Evolutionary conservation across 148 eudicot species (phyloP).

Genomic region (Silene conica): DNA sequence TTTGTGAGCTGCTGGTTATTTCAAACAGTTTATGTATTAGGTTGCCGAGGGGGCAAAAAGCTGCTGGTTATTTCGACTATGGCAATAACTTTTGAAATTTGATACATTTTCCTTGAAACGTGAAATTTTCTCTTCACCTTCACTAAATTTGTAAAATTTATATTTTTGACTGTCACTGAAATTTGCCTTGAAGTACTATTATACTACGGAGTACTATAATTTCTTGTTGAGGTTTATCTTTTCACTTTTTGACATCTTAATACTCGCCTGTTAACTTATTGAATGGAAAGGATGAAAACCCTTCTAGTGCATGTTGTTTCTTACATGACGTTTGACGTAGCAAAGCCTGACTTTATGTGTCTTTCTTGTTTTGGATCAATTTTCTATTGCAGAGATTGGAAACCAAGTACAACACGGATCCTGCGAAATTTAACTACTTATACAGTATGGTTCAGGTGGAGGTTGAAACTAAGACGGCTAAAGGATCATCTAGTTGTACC

Average conservation of each 20-base stretch:
- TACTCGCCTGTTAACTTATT: not conserved
- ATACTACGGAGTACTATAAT: not conserved
- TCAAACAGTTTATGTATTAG: not conserved
- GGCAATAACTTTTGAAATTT: too few species aligned
- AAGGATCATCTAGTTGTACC: slow-evolving; percentile 88
- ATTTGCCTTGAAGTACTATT: slow-evolving; percentile 2
- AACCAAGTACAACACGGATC: slow-evolving; percentile 54
- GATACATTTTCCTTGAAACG: too few species aligned
- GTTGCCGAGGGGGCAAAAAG: too few species aligned
- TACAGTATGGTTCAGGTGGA: slow-evolving; percentile 76
- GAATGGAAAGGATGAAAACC: not conserved
- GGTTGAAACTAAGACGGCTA: slow-evolving; percentile 80
- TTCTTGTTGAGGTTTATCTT: not conserved
- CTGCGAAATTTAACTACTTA: slow-evolving; percentile 68
- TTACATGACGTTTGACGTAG: not conserved
- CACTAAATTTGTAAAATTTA: too few species aligned
- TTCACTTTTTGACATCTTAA: not conserved
- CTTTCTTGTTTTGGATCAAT: not conserved
- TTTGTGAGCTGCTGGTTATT: not conserved
- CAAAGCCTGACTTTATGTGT: not conserved
- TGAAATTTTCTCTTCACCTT: too few species aligned
- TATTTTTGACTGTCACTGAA: too few species aligned
- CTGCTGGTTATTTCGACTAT: too few species aligned
- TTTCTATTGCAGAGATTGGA: slow-evolving; percentile 71
- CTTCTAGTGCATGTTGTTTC: not conserved